Conservation (phyloP, 768 basidiomycete species). For the Trametes coccinea region DNA sequence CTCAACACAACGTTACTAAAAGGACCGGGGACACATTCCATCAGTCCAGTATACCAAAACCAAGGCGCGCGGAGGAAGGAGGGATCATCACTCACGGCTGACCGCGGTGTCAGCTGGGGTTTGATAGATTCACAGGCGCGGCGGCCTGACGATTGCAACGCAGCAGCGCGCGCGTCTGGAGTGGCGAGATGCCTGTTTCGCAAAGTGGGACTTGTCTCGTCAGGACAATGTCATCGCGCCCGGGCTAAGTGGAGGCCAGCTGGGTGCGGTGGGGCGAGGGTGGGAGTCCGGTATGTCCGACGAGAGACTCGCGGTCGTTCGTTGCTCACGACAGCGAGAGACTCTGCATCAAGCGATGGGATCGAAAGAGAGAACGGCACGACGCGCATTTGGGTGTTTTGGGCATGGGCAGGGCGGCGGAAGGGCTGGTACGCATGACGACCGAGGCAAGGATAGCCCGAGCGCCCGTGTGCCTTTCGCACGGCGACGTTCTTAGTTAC, state of each 20-base stretch:
- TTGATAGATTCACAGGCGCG: neutral
- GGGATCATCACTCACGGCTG: neutral
- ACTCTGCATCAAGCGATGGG: neutral
- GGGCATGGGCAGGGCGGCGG: neutral
- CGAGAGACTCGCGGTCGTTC: neutral
- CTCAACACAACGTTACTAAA: neutral
- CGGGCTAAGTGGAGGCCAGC: neutral
- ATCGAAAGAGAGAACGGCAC: neutral
- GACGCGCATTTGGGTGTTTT: neutral
- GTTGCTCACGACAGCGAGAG: neutral
- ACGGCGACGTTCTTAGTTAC: conserved; percentile 17
- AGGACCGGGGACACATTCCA: neutral
- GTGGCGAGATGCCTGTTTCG: neutral
- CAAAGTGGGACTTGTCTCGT: neutral
- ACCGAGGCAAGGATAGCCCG: conserved; percentile 8
- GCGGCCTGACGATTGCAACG: neutral
- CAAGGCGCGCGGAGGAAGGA: neutral
- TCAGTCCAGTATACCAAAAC: neutral
- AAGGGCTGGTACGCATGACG: conserved; percentile 5
- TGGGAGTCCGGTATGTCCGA: neutral
- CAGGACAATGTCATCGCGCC: neutral
- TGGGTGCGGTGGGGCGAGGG: neutral
- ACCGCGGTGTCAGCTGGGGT: neutral
- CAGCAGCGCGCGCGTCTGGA: neutral
- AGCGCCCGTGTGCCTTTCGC: conserved; percentile 3